Evolutionary conservation across 441 rosid genomes (phyloP).

Genomic region (Erysimum pusillum): DNA sequence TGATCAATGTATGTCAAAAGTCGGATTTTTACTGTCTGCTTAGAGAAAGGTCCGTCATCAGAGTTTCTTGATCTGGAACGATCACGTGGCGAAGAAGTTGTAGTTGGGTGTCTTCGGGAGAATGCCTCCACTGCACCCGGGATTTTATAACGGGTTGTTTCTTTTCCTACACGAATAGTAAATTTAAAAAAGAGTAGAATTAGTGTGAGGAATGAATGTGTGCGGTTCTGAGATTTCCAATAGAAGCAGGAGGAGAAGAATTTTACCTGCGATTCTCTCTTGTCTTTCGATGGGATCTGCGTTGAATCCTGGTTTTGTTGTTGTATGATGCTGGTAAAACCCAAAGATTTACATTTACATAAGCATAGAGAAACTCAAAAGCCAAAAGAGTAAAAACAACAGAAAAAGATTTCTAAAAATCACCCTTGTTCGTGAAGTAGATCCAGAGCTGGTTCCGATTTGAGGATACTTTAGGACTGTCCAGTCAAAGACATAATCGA

Average conservation of each 20-base stretch:
- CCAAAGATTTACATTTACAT: conserved; percentile 22
- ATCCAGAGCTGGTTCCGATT: conserved; percentile 77
- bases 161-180: conserved; percentile 70
- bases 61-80: conserved; percentile 68
- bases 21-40: conserved; percentile 52
- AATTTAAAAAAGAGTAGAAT: not conserved
- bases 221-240: not conserved
- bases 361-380: conserved; percentile 22
- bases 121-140: conserved; percentile 97
- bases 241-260: not conserved
- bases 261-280: conserved; percentile 71
- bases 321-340: conserved; percentile 55
- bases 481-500: conserved; percentile 97
- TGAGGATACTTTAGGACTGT: conserved; percentile 95
- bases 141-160: conserved; percentile 72
- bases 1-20: conserved; percentile 19
- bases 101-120: conserved; percentile 69
- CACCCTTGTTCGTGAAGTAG: conserved; percentile 48
- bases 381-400: not conserved
- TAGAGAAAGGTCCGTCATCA: conserved; percentile 70
- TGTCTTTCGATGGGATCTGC: conserved; percentile 71
- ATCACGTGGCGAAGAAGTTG: conserved; percentile 69
- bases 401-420: not conserved
- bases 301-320: conserved; percentile 62
- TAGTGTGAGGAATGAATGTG: not conserved